Conservation (phyloP, 345 rosid genomes). For the Excoecaria agallocha region DNA sequence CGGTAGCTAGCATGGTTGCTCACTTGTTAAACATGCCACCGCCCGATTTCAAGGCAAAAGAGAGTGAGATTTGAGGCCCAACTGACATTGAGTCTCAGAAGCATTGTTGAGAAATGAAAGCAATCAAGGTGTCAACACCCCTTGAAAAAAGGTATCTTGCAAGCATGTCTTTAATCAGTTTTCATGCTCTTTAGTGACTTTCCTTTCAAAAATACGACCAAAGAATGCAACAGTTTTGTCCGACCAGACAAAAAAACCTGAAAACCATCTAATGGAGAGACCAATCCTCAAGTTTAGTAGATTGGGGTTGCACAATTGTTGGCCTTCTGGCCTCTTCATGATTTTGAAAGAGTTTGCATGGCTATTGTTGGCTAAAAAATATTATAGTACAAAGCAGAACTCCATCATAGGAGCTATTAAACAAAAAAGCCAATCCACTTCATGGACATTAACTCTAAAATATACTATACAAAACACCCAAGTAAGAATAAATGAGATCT, state of each 20-base stretch:
- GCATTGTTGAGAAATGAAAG: background rate
- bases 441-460: background rate
- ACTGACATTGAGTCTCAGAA: background rate
- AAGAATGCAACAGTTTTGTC: background rate
- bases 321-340: no score
- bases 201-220: background rate
- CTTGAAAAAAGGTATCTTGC: background rate
- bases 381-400: no score
- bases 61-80: background rate
- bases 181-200: background rate
- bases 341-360: no score
- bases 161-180: background rate
- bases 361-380: no score
- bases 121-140: background rate
- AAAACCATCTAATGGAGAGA: background rate
- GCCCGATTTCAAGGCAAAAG: background rate
- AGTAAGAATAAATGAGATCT: background rate
- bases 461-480: no score
- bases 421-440: background rate
- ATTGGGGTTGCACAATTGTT: background rate
- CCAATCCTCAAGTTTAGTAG: background rate
- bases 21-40: background rate
- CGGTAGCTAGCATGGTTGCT: conserved; percentile 4
- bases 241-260: background rate
- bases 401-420: no score